Conservation (phyloP, 2,329 filamentous ascomycete genomes). For the Emmonsiellopsis sp. region DNA sequence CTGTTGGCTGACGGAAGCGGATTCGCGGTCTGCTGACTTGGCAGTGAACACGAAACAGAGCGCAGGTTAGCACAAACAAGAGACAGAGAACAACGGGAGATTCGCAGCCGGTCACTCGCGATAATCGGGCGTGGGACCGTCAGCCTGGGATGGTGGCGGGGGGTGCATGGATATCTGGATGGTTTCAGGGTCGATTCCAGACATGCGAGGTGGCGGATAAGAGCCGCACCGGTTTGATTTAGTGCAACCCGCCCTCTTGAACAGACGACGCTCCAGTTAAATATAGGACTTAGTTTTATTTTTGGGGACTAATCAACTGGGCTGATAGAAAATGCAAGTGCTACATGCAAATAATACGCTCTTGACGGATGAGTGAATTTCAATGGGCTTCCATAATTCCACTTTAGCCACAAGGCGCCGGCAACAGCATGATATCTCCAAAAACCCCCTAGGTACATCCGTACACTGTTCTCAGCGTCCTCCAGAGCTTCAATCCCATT, state of each 20-base stretch:
- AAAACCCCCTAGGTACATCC: too few relatives aligned
- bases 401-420: too few relatives aligned
- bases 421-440: too few relatives aligned
- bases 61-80: not conserved
- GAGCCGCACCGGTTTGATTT: not conserved
- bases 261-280: too few relatives aligned
- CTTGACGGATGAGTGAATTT: too few relatives aligned
- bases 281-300: too few relatives aligned
- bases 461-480: too few relatives aligned
- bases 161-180: not conserved
- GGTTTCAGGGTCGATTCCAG: not conserved
- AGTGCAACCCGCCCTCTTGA: not conserved
- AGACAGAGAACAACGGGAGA: not conserved
- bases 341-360: too few relatives aligned
- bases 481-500: too few relatives aligned
- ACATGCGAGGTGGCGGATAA: not conserved
- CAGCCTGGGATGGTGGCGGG: not conserved
- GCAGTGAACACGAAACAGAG: not conserved
- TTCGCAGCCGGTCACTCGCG: not conserved
- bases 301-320: too few relatives aligned
- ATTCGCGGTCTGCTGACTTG: not conserved
- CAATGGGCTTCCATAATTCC: too few relatives aligned
- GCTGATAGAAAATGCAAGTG: too few relatives aligned
- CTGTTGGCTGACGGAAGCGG: not conserved
- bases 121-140: not conserved